Percentiles rank a stretch among this genome's conserved stretches.
Evolutionary conservation across 805 yeast species (phyloP).

Genomic region (Pichia nakasei): DNA sequence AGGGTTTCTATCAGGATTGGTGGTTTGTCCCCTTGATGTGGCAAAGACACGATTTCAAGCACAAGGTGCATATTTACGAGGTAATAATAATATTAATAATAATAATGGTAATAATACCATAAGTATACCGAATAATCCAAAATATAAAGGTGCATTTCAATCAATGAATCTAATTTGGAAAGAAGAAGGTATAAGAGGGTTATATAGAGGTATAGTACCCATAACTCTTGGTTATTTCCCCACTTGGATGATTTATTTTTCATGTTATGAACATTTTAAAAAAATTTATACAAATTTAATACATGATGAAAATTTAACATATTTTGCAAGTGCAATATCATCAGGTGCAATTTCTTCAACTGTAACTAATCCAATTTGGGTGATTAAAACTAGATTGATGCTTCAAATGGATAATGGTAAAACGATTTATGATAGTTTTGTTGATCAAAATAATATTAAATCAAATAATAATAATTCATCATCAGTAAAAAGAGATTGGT

Average conservation of each 20-base stretch:
- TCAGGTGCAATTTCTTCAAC: constrained; percentile 87
- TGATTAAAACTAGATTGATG: constrained; percentile 91
- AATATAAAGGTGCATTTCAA: constrained; percentile 51
- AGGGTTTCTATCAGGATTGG: constrained; percentile 81
- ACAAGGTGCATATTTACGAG: constrained; percentile 48
- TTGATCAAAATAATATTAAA: constrained; percentile 6
- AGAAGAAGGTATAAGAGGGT: constrained; percentile 77
- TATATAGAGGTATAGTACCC: constrained; percentile 89
- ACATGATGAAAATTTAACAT: constrained; percentile 27
- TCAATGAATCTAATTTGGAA: constrained; percentile 56
- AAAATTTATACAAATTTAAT: constrained; percentile 21
- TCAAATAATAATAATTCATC: neutral
- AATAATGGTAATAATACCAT: constrained; percentile 2
- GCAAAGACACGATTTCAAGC: constrained; percentile 93
- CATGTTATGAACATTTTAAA: constrained; percentile 79
- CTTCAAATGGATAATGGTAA: constrained; percentile 52
- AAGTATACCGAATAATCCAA: constrained; percentile 14
- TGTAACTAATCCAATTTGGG: constrained; percentile 94
- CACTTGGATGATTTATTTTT: constrained; percentile 94
- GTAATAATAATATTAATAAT: constrained; percentile 7
- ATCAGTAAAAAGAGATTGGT: constrained; percentile 28
- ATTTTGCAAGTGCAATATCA: constrained; percentile 59
- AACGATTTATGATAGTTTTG: constrained; percentile 30
- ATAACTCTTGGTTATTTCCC: constrained; percentile 91
- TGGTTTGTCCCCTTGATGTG: constrained; percentile 93